A percentile compares a stretch with the other conserved stretches of the same genome.
These are phyloP conservation scores for Cenococcum geophilum DNA, from an alignment of 495 filamentous ascomycete species.

Conservation along the genomic window DNA sequence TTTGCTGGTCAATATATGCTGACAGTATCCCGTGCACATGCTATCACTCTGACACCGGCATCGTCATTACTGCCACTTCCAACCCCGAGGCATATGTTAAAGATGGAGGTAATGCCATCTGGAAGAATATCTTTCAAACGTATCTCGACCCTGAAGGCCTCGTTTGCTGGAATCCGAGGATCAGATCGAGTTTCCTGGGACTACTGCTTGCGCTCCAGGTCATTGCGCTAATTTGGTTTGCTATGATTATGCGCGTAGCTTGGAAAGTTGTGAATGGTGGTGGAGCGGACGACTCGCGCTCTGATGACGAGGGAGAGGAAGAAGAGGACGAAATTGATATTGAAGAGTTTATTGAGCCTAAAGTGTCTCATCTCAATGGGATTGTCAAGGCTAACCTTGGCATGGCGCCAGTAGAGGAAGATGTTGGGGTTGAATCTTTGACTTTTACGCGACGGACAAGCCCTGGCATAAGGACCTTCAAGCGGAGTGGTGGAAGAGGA, in stretches of 20 bases:
- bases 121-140: constrained; percentile 59
- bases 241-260: constrained; percentile 77
- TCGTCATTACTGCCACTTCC: constrained; percentile 49
- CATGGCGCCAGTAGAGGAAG: constrained; percentile 52
- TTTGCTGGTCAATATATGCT: constrained; percentile 76
- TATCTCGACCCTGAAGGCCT: constrained; percentile 61
- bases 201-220: constrained; percentile 72
- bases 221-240: constrained; percentile 82
- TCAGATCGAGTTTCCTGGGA: constrained; percentile 69
- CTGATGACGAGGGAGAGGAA: constrained; percentile 73
- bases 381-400: constrained; percentile 29
- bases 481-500: constrained; percentile 13
- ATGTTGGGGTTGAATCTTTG: constrained; percentile 55
- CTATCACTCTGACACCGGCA: constrained; percentile 54
- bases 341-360: constrained; percentile 3
- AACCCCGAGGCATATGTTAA: constrained; percentile 40
- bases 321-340: constrained; percentile 45
- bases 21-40: constrained; percentile 65
- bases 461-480: constrained; percentile 14
- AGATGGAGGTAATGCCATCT: constrained; percentile 51
- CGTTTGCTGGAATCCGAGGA: constrained; percentile 66
- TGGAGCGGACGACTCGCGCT: constrained; percentile 79
- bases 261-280: constrained; percentile 65
- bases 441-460: constrained; percentile 24
- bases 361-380: constrained; percentile 17